A percentile compares a stretch with the other conserved stretches of the same genome.
phyloP scores from a whole-genome alignment of 345 rosid genomes.

The Lumnitzera littorea region DNA sequence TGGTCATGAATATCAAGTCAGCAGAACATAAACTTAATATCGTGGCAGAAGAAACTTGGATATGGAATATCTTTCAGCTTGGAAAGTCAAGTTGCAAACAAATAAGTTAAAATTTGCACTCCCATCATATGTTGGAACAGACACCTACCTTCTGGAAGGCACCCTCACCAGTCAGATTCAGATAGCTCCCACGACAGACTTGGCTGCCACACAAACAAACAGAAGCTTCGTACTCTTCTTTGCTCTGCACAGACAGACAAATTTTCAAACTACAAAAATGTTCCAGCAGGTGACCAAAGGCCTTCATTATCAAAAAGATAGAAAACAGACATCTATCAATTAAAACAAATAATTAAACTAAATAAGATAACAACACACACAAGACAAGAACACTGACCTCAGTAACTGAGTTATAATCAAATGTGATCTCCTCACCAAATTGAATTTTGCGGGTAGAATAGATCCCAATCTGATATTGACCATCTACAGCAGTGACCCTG shows the following conservation, averaged over 20 bases:
- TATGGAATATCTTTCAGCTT: neutral
- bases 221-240: conserved; percentile 99
- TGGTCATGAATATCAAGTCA: conserved; percentile 9
- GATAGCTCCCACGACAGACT: conserved; percentile 98
- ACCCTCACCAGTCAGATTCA: conserved; percentile 98
- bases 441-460: conserved; percentile 75
- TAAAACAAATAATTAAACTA: neutral
- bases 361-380: conserved; percentile 1
- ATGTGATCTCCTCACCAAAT: conserved; percentile 92
- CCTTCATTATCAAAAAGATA: neutral
- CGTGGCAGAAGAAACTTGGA: neutral
- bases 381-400: conserved; percentile 50
- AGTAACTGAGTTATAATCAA: conserved; percentile 97
- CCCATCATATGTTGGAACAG: neutral
- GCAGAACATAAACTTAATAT: neutral
- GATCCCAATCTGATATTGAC: conserved; percentile 97
- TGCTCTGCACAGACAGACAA: conserved; percentile 56
- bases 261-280: neutral
- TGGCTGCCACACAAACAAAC: conserved; percentile 99
- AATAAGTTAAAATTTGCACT: neutral
- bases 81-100: neutral
- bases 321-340: neutral
- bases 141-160: conserved; percentile 80
- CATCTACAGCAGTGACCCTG: conserved; percentile 99
- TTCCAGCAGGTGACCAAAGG: conserved; percentile 2